A percentile compares a stretch with the other conserved stretches of the same genome.
These are phyloP conservation scores for Rhizopus sp. DNA, from an alignment of 371 early-diverging fungal species.

Conservation along the genomic window DNA sequence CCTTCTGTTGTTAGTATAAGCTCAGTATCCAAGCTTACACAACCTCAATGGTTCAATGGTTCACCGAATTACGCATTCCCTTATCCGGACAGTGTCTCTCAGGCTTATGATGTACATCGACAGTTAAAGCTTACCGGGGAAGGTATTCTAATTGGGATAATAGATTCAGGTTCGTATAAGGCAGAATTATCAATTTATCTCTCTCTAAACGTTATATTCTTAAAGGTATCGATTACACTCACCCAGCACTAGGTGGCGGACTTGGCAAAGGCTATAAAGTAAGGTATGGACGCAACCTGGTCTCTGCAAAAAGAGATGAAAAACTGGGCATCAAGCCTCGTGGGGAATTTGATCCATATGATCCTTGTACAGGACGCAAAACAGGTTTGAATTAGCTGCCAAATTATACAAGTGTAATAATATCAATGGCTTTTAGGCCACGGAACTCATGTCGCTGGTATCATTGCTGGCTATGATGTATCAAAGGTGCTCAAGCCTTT, in stretches of 20 bases:
- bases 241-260: conserved; percentile 73
- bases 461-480: conserved; percentile 61
- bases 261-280: conserved; percentile 65
- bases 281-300: conserved; percentile 33
- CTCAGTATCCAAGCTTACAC: too few species aligned
- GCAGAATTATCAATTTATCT: background rate
- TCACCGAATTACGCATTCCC: conserved; percentile 5
- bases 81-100: conserved; percentile 15
- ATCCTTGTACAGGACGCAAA: conserved; percentile 23
- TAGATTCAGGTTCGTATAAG: conserved; percentile 58
- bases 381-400: conserved; percentile 15
- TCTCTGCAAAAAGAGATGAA: conserved; percentile 25
- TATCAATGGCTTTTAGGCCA: conserved; percentile 34
- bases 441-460: conserved; percentile 71
- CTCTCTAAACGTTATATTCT: background rate
- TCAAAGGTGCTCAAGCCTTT: background rate
- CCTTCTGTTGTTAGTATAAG: too few species aligned
- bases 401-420: too few species aligned
- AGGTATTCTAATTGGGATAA: conserved; percentile 71
- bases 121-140: conserved; percentile 49
- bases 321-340: conserved; percentile 21
- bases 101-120: conserved; percentile 37
- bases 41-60: conserved; percentile 21
- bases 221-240: conserved; percentile 60
- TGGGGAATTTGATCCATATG: conserved; percentile 42